These are phyloP conservation scores for Asterionellopsis glacialis DNA, from an alignment of 108 stramenopile species.

Conservation along the genomic window DNA sequence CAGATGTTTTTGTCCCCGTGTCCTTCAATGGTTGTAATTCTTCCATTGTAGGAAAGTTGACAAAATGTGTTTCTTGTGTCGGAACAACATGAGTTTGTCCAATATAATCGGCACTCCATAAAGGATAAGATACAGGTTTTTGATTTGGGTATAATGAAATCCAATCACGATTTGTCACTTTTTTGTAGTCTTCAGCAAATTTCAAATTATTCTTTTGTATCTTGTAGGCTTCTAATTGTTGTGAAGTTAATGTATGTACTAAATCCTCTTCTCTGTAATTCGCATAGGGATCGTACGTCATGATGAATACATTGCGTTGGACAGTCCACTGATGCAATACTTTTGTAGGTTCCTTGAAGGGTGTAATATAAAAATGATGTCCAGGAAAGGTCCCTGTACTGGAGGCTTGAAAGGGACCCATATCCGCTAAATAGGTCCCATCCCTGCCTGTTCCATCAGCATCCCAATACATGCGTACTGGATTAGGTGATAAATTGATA, in stretches of 20 bases:
- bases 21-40: neutral
- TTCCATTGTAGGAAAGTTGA: slow-evolving; percentile 22
- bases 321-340: slow-evolving; percentile 20
- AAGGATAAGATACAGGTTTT: slow-evolving; percentile 23
- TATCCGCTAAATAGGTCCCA: slow-evolving; percentile 22
- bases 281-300: slow-evolving; percentile 58
- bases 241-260: slow-evolving; percentile 20
- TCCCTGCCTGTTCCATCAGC: neutral
- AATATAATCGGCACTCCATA: slow-evolving; percentile 52
- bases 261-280: slow-evolving; percentile 42
- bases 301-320: slow-evolving; percentile 28
- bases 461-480: slow-evolving; percentile 31
- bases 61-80: slow-evolving; percentile 46
- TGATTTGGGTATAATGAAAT: slow-evolving; percentile 33
- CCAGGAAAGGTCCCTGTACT: slow-evolving; percentile 45
- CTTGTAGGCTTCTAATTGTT: slow-evolving; percentile 31
- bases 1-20: no score
- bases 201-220: slow-evolving; percentile 42
- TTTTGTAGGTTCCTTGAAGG: neutral
- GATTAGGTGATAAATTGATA: slow-evolving; percentile 32
- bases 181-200: slow-evolving; percentile 33
- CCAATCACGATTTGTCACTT: slow-evolving; percentile 43
- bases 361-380: slow-evolving; percentile 33
- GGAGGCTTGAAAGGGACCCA: slow-evolving; percentile 34
- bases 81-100: slow-evolving; percentile 34